phyloP scores from a whole-genome alignment of 192 early-diverging fungal genomes.

The Geosiphon pyriformis region DNA sequence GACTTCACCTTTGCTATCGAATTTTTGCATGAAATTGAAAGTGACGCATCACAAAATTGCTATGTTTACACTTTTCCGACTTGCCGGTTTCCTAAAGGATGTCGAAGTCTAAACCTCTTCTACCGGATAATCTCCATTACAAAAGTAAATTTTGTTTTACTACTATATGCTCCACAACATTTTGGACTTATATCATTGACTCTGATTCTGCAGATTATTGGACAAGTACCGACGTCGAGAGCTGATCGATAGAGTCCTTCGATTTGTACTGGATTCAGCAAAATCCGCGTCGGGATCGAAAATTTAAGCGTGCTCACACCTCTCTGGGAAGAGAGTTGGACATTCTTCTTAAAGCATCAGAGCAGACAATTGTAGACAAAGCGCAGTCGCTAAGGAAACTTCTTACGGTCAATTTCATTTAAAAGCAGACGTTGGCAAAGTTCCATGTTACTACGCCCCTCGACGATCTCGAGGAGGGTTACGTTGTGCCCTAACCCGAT shows the following conservation, averaged over 20 bases:
- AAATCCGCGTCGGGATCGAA: slow-evolving; percentile 16
- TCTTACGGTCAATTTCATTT: slow-evolving; percentile 23
- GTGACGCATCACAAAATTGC: too few species aligned
- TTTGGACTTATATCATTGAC: too few species aligned
- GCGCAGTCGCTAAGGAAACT: slow-evolving; percentile 15
- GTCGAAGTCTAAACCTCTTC: too few species aligned
- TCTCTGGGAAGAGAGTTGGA: slow-evolving; percentile 26
- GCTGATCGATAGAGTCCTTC: slow-evolving; percentile 21
- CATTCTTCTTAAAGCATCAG: slow-evolving; percentile 19
- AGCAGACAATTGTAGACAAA: slow-evolving; percentile 16
- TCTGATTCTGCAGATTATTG: slow-evolving; percentile 19
- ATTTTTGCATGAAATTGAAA: too few species aligned
- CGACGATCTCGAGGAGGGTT: slow-evolving; percentile 20
- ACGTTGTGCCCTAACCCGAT: slow-evolving; percentile 9
- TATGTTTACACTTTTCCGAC: too few species aligned
- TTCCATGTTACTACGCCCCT: slow-evolving; percentile 27
- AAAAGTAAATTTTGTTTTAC: too few species aligned
- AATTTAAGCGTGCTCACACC: slow-evolving; percentile 8
- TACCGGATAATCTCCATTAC: too few species aligned
- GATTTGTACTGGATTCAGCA: slow-evolving; percentile 24
- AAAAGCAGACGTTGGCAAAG: slow-evolving; percentile 2
- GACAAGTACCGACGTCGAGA: slow-evolving; percentile 21
- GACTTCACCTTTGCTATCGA: too few species aligned
- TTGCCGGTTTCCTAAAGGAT: too few species aligned
- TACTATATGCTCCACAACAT: too few species aligned